Evolutionary conservation across 495 filamentous ascomycete species (phyloP).

Genomic region (Parachaetomium inaequale): DNA sequence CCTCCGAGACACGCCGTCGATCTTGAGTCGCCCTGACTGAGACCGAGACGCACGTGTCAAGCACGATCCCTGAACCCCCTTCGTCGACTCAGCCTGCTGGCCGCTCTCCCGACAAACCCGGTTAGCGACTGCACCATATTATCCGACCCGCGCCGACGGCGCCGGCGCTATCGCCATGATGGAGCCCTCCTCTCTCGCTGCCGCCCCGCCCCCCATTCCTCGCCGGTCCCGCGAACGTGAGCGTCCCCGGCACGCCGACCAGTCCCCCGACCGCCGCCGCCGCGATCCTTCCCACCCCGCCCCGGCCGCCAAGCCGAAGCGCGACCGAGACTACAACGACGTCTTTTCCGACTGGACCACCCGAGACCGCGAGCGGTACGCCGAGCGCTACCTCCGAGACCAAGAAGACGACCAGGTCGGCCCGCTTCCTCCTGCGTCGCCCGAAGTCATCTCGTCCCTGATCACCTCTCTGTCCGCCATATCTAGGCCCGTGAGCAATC

Average conservation of each 20-base stretch:
- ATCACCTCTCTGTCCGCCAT: constrained; percentile 90
- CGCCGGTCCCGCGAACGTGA: constrained; percentile 34
- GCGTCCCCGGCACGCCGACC: constrained; percentile 21
- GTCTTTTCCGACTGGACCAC: constrained; percentile 32
- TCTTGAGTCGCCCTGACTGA: constrained; percentile 3
- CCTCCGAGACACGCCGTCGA: constrained; percentile 13
- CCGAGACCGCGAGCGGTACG: constrained; percentile 29
- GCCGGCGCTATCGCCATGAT: constrained; percentile 28
- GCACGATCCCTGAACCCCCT: constrained; percentile 5
- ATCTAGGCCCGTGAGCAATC: constrained; percentile 66
- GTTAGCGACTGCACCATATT: constrained; percentile 24
- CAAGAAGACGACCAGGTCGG: constrained; percentile 22
- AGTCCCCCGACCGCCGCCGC: constrained; percentile 13
- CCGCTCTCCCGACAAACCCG: constrained; percentile 16
- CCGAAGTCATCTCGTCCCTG: constrained; percentile 89
- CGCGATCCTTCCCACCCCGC: constrained; percentile 17
- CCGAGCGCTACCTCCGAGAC: constrained; percentile 32
- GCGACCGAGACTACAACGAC: constrained; percentile 26
- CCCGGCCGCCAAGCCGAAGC: constrained; percentile 16
- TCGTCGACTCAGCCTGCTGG: not conserved
- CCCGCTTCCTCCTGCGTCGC: constrained; percentile 60
- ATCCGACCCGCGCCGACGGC: constrained; percentile 18
- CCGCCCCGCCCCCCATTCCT: constrained; percentile 30
- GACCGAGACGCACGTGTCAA: constrained; percentile 14
- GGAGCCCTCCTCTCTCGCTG: constrained; percentile 24